Percentiles rank a stretch among this genome's conserved stretches.
phyloP scores from a whole-genome alignment of 768 basidiomycete species.

The Termitomyces sp. region DNA sequence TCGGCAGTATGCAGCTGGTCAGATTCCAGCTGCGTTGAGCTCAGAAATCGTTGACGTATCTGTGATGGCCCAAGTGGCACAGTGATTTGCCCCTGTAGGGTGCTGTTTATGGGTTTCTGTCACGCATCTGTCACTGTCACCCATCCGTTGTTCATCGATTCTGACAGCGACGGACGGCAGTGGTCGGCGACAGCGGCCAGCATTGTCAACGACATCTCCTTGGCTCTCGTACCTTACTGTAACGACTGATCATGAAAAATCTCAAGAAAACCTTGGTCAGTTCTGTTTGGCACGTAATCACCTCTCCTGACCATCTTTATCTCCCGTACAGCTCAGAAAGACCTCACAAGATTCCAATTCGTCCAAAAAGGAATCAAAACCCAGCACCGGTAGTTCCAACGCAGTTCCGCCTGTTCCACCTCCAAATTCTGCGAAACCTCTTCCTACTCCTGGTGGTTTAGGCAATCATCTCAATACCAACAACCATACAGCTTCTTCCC shows the following conservation, averaged over 20 bases:
- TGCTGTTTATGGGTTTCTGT: slow-evolving; percentile 9
- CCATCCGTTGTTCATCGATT: slow-evolving; percentile 37
- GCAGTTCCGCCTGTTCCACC: slow-evolving; percentile 53
- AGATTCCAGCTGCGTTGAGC: background rate
- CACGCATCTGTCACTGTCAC: slow-evolving; percentile 20
- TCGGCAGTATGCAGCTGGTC: background rate
- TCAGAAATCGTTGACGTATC: background rate
- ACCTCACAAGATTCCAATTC: slow-evolving; percentile 58
- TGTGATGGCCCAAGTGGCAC: background rate
- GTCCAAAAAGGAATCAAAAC: slow-evolving; percentile 66
- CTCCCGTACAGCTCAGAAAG: slow-evolving; percentile 53
- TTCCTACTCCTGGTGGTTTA: slow-evolving; percentile 45
- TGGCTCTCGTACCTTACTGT: slow-evolving; percentile 4
- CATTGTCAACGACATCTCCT: slow-evolving; percentile 11
- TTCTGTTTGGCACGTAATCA: slow-evolving; percentile 16
- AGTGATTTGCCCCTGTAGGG: slow-evolving; percentile 1
- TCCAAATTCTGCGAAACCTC: slow-evolving; percentile 59
- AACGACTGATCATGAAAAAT: slow-evolving; percentile 59
- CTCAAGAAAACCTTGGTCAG: slow-evolving; percentile 78
- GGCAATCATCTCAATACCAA: slow-evolving; percentile 31
- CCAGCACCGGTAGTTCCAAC: slow-evolving; percentile 24
- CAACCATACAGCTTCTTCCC: slow-evolving; percentile 30
- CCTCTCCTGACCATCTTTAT: slow-evolving; percentile 18
- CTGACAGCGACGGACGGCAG: slow-evolving; percentile 19
- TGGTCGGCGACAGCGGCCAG: slow-evolving; percentile 13